Evolutionary conservation across 148 eudicot genomes (phyloP).

Genomic region (Limonium bicolor): DNA sequence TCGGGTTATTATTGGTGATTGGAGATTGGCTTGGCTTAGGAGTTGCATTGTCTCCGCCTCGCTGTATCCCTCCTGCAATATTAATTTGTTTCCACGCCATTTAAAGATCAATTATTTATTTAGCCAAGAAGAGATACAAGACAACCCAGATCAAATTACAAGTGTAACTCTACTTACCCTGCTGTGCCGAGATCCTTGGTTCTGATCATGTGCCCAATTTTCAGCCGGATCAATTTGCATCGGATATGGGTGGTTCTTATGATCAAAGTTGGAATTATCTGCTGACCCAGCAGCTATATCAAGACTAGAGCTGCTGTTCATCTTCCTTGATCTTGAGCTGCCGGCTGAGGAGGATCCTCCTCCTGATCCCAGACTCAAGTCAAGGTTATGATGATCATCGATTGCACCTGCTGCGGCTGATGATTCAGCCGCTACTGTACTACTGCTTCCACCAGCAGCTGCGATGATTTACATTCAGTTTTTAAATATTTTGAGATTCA

Average conservation of each 20-base stretch:
- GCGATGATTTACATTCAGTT: neutral
- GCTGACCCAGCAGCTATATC: slow-evolving; percentile 1
- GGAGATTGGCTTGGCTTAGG: slow-evolving; percentile 45
- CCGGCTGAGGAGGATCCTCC: neutral
- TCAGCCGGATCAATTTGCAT: slow-evolving; percentile 20
- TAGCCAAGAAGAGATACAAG: no score
- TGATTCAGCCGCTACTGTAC: slow-evolving; percentile 18
- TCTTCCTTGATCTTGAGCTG: slow-evolving; percentile 28
- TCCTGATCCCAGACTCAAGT: slow-evolving; percentile 63
- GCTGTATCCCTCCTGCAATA: slow-evolving; percentile 19
- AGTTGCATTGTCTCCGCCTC: slow-evolving; percentile 46
- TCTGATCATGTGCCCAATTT: slow-evolving; percentile 28
- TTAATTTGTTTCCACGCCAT: no score
- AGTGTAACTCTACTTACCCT: neutral
- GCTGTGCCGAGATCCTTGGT: slow-evolving; percentile 14
- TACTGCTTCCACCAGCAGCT: slow-evolving; percentile 4
- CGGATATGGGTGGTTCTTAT: no score
- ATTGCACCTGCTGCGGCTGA: slow-evolving; percentile 12
- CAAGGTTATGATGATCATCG: slow-evolving; percentile 60
- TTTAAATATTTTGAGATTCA: no score
- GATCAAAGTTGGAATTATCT: no score
- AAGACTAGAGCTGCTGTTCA: slow-evolving; percentile 12
- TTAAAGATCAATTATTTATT: no score
- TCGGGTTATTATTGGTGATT: slow-evolving; percentile 20
- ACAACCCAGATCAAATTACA: slow-evolving; percentile 4